phyloP scores from a whole-genome alignment of 441 rosid genomes.

The Eruca vesicaria region DNA sequence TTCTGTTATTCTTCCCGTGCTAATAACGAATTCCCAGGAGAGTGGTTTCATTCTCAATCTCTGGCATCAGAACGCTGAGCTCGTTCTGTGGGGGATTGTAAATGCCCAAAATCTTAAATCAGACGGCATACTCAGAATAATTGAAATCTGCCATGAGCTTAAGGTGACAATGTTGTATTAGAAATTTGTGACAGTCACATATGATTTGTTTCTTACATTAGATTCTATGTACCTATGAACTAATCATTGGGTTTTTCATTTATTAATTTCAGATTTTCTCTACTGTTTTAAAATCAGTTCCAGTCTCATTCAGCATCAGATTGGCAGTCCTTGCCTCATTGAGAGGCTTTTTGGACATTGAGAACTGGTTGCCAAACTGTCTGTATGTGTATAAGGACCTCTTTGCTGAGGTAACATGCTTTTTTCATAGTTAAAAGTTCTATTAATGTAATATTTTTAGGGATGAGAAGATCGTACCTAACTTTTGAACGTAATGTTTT shows the following conservation, averaged over 20 bases:
- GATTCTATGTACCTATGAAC: background rate
- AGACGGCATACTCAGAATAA: background rate
- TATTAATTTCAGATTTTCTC: background rate
- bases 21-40: background rate
- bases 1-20: background rate
- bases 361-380: constrained; percentile 1
- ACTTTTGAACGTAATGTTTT: background rate
- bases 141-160: background rate
- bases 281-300: background rate
- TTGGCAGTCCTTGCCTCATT: background rate
- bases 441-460: background rate
- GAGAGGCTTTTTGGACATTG: background rate
- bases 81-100: background rate
- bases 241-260: background rate
- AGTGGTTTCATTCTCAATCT: background rate
- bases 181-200: background rate
- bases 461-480: background rate
- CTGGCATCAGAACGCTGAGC: background rate
- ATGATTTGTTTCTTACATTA: background rate
- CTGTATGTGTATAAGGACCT: background rate
- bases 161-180: background rate
- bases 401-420: background rate
- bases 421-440: background rate
- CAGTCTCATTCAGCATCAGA: background rate
- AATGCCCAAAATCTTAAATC: background rate